Evolutionary conservation across 2,329 filamentous ascomycete species (phyloP), one percentile per base, ranked within the genome.

Genomic region (Aspergillus novofumigatus): DNA sequence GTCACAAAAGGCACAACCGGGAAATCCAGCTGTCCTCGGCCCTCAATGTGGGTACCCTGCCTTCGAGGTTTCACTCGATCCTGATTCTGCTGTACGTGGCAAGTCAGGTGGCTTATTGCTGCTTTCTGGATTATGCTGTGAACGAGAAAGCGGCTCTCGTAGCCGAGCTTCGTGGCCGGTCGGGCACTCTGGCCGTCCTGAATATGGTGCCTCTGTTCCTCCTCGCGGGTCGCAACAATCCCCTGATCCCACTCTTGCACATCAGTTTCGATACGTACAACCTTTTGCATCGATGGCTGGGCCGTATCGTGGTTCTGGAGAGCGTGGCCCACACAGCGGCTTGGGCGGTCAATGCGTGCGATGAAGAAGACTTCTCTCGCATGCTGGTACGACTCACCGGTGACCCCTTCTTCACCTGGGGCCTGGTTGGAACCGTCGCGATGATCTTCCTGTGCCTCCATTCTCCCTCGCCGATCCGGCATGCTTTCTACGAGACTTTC

Each of bases 261-360:
- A 88, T 97, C 72, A 93, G 90, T 73, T 99, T 97, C 77, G 94
- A 97, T 74, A 96, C 92, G 0, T 97, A 95, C 81, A 97, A 97
- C 72, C 86, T 94, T 8, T 78, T 94, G 52, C 91, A 95, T 73
- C 84, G 91, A 62, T 95, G 90, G 90, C 83, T 91, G 60, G 91
- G 90, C 28, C 84, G 91, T 26, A 84, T 92, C 47, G 84, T 90
- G 26, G 83, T 90, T n/a, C 53, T 88, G 3, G 88, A 94, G 72
- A 77, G 83, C 17, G 66, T 91, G 51, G 78, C 88, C 8, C 91
- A 96, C 74, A 89, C 88, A 8, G 65, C 82, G 25, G 85, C 87
- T 38, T 99, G 93, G 92, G 79, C 85, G 21, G 83, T 89, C 66
- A 94, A 95, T 62, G 87, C 87, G 26, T 65, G 63, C 38, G 63